Evolutionary conservation across 441 rosid species (phyloP), one percentile per base, ranked within the genome.

Genomic region (Brassica balearica): DNA sequence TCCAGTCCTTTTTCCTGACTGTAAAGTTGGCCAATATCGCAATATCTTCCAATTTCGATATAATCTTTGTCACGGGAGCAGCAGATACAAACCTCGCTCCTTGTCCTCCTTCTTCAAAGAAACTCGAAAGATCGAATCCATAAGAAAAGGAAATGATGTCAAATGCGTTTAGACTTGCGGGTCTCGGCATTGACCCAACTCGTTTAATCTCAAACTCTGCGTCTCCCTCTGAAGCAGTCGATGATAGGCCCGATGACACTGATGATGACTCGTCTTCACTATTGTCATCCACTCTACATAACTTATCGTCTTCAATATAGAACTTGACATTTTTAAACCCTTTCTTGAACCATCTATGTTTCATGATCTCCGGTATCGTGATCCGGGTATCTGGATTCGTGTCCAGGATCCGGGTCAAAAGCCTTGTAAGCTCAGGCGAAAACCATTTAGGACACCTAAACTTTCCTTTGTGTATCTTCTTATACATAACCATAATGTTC

Each of bases 391-490:
- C 89, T 0, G 97, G 93, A 64, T 92, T 94, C 9, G 87, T 86
- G 68, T 91, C 94, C 1, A 94, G 85, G 38, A 91, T 89, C 60
- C 97, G 86, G 2, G 83, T 79, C 8, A 94, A 32, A 12, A 92
- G 77, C 72, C 91, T 81, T 66, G 80, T 86, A 2, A 92, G 92
- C 77, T 92, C 95, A 23, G 41, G 69, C 6, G 97, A 88, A 86
- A 89, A 89, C 98, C 94, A 94, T 74, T 75, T 92, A 6, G 98
- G 98, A 65, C 92, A 94, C 15, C 87, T 82, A 22, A 79, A 95
- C 20, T 90, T 88, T 0, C 99, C 98, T 65, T 80, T 92, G 74
- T 92, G 90, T 12, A 95, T 95, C 71, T 95, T 93, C 83, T 87
- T 88, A 27, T 91, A 93, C 99, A 93, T 86, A 29, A 61, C 85